A percentile compares a stretch with the other conserved stretches of the same genome.
Conservation (phyloP, 192 early-diverging fungal species). For the Entomortierella parvispora region DNA sequence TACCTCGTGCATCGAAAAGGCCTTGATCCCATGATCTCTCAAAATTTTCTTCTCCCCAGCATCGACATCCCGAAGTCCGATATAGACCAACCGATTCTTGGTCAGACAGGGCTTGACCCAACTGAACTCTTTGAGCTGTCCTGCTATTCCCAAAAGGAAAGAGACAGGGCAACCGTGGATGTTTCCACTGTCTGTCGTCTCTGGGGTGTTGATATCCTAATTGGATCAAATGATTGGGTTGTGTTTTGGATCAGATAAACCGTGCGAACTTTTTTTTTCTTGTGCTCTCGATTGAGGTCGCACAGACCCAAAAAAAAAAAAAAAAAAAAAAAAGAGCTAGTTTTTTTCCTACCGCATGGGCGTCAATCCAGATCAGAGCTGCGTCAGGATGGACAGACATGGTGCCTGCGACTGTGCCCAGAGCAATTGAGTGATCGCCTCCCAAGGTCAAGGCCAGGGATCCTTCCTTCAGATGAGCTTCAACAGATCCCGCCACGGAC, state of each 20-base stretch:
- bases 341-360: slow-evolving; percentile 74
- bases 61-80: slow-evolving; percentile 94
- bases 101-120: slow-evolving; percentile 82
- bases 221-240: neutral
- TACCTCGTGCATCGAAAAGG: slow-evolving; percentile 93
- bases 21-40: slow-evolving; percentile 80
- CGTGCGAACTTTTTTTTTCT: too few species aligned
- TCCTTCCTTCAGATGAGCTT: slow-evolving; percentile 64
- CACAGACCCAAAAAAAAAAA: neutral
- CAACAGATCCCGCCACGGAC: slow-evolving; percentile 67
- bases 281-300: too few species aligned
- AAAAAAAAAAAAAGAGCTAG: neutral
- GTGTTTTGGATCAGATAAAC: neutral
- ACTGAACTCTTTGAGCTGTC: slow-evolving; percentile 61
- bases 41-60: slow-evolving; percentile 83
- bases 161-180: slow-evolving; percentile 94
- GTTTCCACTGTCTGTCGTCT: slow-evolving; percentile 85
- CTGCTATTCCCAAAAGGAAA: slow-evolving; percentile 82
- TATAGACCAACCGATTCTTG: slow-evolving; percentile 83
- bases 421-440: slow-evolving; percentile 91
- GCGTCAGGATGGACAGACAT: slow-evolving; percentile 76
- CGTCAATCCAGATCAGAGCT: slow-evolving; percentile 92
- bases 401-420: slow-evolving; percentile 84
- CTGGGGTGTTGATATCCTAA: slow-evolving; percentile 91
- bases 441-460: slow-evolving; percentile 87